Evolutionary conservation across 495 filamentous ascomycete species (phyloP).

Genomic region (Penicillium canescens): DNA sequence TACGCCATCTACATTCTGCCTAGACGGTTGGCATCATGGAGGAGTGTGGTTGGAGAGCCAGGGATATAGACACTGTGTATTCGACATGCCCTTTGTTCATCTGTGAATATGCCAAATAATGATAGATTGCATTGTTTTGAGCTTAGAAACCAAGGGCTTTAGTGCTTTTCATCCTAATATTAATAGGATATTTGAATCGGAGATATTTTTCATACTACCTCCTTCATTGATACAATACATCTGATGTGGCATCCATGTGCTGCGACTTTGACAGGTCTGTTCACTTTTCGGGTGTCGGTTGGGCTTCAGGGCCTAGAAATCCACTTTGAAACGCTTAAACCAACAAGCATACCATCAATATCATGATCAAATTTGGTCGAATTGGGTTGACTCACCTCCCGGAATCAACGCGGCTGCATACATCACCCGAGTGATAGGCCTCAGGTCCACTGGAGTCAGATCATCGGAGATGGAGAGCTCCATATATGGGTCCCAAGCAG

Average conservation of each 20-base stretch:
- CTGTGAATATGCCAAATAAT: conserved; percentile 15
- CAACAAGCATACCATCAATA: background rate
- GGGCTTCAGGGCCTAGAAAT: conserved; percentile 1
- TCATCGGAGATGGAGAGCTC: conserved; percentile 27
- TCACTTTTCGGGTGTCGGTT: background rate
- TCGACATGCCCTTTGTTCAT: background rate
- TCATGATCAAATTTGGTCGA: background rate
- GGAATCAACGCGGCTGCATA: conserved; percentile 64
- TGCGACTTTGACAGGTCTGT: background rate
- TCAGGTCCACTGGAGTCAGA: conserved; percentile 48
- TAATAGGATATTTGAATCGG: background rate
- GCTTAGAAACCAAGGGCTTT: background rate
- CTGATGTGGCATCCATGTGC: too few species aligned
- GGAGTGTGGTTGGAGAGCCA: conserved; percentile 71
- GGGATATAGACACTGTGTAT: conserved; percentile 53
- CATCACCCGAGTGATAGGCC: conserved; percentile 65
- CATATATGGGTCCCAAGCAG: conserved; percentile 54
- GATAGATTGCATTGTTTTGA: conserved; percentile 14
- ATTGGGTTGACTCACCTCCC: conserved; percentile 50
- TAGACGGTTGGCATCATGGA: conserved; percentile 59
- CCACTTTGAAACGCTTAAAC: conserved; percentile 6
- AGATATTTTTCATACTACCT: too few species aligned
- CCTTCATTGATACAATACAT: too few species aligned
- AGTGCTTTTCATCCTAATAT: background rate
- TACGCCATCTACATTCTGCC: conserved; percentile 79